Evolutionary conservation across 306 rosid genomes (phyloP).

Genomic region (Adenanthera pavonina): DNA sequence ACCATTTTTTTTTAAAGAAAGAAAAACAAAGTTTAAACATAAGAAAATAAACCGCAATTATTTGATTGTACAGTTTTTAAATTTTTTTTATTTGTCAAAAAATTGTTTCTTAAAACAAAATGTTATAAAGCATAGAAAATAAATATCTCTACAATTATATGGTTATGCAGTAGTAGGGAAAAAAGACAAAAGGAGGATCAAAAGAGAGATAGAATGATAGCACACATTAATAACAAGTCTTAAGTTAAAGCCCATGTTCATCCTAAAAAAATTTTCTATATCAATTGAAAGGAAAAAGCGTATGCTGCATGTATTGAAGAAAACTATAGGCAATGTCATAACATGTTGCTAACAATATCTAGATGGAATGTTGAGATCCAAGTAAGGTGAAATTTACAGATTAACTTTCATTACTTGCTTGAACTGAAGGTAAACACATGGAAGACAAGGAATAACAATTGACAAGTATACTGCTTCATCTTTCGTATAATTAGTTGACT

Average conservation of each 20-base stretch:
- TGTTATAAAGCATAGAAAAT: no score
- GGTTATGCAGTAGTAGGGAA: no score
- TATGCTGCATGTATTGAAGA: background rate
- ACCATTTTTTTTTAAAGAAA: no score
- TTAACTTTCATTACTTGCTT: no score
- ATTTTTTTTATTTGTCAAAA: no score
- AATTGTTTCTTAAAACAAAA: no score
- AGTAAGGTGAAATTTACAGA: no score
- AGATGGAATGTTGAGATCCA: background rate
- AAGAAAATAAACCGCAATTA: no score
- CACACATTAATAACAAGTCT: slow-evolving; percentile 14
- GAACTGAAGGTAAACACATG: background rate
- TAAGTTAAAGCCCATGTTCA: background rate
- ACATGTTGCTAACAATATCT: background rate
- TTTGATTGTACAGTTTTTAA: no score
- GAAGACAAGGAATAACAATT: background rate
- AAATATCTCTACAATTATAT: no score
- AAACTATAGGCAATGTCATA: background rate
- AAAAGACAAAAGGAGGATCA: background rate
- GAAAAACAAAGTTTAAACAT: no score
- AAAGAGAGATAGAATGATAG: no score
- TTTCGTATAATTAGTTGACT: background rate
- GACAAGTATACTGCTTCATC: slow-evolving; percentile 20
- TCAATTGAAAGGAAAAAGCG: slow-evolving; percentile 11
- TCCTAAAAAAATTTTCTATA: background rate